Percentiles rank a stretch among this genome's conserved stretches.
Evolutionary conservation across 2,329 filamentous ascomycete species (phyloP).

Genomic region (Scorias spongiosa): DNA sequence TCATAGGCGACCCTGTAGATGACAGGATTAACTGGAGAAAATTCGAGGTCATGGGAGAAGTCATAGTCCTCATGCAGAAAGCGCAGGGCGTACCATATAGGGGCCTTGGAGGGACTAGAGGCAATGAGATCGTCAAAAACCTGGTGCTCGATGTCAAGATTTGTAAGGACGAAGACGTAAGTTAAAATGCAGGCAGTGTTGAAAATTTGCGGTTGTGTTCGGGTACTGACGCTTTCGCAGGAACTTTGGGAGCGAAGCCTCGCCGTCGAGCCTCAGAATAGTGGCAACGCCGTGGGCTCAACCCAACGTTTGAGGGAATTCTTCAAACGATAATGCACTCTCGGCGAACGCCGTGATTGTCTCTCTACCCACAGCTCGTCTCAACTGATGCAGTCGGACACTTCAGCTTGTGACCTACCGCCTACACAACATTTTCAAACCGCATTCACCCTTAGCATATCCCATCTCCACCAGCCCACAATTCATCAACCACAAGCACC

Average conservation of each 20-base stretch:
- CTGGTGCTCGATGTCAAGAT: conserved; percentile 71
- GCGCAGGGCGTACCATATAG: conserved; percentile 77
- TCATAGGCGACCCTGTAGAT: conserved; percentile 47
- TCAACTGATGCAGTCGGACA: too few species aligned
- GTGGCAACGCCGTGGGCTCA: conserved; percentile 15
- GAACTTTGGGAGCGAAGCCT: conserved; percentile 45
- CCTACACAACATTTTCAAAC: too few species aligned
- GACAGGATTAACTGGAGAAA: conserved; percentile 92
- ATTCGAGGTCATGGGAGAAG: conserved; percentile 89
- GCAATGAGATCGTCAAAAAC: conserved; percentile 55
- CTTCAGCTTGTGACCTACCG: too few species aligned
- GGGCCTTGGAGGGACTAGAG: conserved; percentile 38
- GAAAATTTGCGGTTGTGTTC: neutral
- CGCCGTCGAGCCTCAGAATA: conserved; percentile 30
- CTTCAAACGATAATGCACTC: conserved; percentile 27
- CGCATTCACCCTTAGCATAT: too few species aligned
- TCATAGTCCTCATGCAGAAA: conserved; percentile 77
- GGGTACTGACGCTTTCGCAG: conserved; percentile 21
- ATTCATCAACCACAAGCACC: too few species aligned
- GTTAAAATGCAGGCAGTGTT: conserved; percentile 17
- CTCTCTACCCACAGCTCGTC: too few species aligned
- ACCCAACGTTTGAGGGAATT: conserved; percentile 27
- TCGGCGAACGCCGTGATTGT: too few species aligned
- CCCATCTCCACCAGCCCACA: too few species aligned
- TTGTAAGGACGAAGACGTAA: conserved; percentile 73